A percentile compares a stretch with the other conserved stretches of the same genome.
Evolutionary conservation across 176 grass and related monocot species (phyloP).

Genomic region (Elymus sibiricus): DNA sequence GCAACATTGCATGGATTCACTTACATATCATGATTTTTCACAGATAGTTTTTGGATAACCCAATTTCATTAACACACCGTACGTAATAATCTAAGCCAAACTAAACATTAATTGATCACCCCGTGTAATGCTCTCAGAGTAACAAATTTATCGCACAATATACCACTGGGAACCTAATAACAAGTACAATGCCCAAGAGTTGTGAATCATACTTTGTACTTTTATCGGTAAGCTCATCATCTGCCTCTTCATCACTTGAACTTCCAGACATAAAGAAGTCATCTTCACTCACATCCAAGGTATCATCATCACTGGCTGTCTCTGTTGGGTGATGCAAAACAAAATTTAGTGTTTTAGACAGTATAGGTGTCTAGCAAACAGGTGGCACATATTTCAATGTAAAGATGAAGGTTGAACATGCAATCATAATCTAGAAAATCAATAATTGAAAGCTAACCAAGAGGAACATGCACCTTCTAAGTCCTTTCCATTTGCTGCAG

Average conservation of each 20-base stretch:
- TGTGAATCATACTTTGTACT: slow-evolving; percentile 73
- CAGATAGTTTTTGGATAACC: not conserved
- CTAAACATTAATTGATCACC: not conserved
- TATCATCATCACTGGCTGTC: slow-evolving; percentile 92
- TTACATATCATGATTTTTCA: not conserved
- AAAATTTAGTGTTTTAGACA: slow-evolving; percentile 24
- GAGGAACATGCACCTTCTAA: slow-evolving; percentile 61
- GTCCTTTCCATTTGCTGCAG: slow-evolving; percentile 83
- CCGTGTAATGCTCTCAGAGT: not conserved
- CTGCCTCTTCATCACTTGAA: slow-evolving; percentile 99
- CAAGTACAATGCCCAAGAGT: not conserved
- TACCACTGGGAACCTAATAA: not conserved
- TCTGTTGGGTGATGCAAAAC: slow-evolving; percentile 48
- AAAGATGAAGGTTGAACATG: not conserved
- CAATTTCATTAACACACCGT: not conserved
- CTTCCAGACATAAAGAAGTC: slow-evolving; percentile 97
- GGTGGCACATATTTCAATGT: not conserved
- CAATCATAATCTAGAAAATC: slow-evolving; percentile 14
- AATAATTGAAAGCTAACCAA: not conserved
- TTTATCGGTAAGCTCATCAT: slow-evolving; percentile 96
- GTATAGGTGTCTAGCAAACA: slow-evolving; percentile 15
- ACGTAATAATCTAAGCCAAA: not conserved
- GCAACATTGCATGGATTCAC: not conserved
- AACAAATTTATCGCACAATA: not conserved
- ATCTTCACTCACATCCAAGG: slow-evolving; percentile 86